A percentile compares a stretch with the other conserved stretches of the same genome.
Conservation (phyloP, 1,139 yeast genomes). For the Pichia sp. region DNA sequence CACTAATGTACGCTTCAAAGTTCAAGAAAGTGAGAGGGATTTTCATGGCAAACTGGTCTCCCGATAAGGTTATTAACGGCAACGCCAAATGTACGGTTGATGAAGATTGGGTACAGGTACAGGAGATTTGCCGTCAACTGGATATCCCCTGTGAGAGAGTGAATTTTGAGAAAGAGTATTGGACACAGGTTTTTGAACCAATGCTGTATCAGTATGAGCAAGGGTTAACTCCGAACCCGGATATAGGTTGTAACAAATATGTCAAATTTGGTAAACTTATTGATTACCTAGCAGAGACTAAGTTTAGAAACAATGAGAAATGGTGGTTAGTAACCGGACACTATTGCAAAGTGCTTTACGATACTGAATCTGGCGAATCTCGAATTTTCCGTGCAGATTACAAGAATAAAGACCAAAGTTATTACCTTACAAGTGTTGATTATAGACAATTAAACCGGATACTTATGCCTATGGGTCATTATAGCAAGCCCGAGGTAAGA, state of each 20-base stretch:
- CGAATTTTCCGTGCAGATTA: slow-evolving; percentile 57
- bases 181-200: slow-evolving; percentile 88
- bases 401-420: slow-evolving; percentile 77
- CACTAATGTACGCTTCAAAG: slow-evolving; percentile 54
- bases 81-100: slow-evolving; percentile 55
- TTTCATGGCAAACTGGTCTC: slow-evolving; percentile 89
- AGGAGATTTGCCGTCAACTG: slow-evolving; percentile 50
- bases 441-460: slow-evolving; percentile 39
- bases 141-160: slow-evolving; percentile 68
- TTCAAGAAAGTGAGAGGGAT: slow-evolving; percentile 61
- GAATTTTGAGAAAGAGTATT: slow-evolving; percentile 82
- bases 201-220: slow-evolving; percentile 65
- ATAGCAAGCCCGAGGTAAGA: slow-evolving; percentile 68
- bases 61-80: slow-evolving; percentile 25
- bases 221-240: slow-evolving; percentile 94
- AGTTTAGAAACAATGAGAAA: slow-evolving; percentile 23
- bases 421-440: slow-evolving; percentile 69
- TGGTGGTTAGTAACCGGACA: slow-evolving; percentile 97
- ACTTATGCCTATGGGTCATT: slow-evolving; percentile 74
- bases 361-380: slow-evolving; percentile 24
- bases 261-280: slow-evolving; percentile 81
- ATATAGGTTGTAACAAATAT: slow-evolving; percentile 74
- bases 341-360: slow-evolving; percentile 58
- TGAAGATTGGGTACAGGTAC: slow-evolving; percentile 82
- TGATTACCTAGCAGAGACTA: slow-evolving; percentile 38